Evolutionary conservation across 352 stramenopile species (phyloP).

Genomic region (Globisporangium abappressorium): DNA sequence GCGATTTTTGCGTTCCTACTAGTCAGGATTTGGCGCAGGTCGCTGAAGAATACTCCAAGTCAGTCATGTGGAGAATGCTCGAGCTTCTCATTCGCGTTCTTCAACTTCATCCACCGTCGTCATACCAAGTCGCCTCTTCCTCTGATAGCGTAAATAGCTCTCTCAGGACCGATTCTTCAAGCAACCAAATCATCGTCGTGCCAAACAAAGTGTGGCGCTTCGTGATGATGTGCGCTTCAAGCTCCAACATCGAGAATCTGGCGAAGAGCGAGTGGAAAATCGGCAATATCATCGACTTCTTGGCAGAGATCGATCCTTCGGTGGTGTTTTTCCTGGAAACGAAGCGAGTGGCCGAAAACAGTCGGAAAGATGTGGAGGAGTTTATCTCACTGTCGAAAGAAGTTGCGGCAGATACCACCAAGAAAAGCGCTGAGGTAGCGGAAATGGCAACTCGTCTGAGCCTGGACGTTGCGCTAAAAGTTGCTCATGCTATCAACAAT

Average conservation of each 20-base stretch:
- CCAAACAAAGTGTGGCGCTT: slow-evolving; percentile 37
- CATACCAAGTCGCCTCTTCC: slow-evolving; percentile 22
- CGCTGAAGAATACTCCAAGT: not conserved
- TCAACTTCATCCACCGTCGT: slow-evolving; percentile 28
- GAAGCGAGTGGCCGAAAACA: slow-evolving; percentile 24
- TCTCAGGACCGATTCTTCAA: not conserved
- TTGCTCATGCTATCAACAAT: slow-evolving; percentile 19
- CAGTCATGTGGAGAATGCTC: slow-evolving; percentile 18
- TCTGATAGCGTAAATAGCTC: not conserved
- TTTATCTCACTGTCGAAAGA: slow-evolving; percentile 31
- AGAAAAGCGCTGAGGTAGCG: slow-evolving; percentile 7
- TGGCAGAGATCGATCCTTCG: slow-evolving; percentile 15
- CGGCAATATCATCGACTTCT: slow-evolving; percentile 26
- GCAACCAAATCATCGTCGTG: slow-evolving; percentile 22
- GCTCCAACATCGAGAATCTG: slow-evolving; percentile 22
- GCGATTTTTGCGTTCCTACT: slow-evolving; percentile 28
- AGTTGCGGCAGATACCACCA: slow-evolving; percentile 12
- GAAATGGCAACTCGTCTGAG: slow-evolving; percentile 20
- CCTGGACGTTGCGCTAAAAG: slow-evolving; percentile 27
- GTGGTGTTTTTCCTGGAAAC: slow-evolving; percentile 21
- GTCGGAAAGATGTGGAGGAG: slow-evolving; percentile 21
- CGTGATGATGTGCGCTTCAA: slow-evolving; percentile 33
- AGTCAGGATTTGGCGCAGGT: slow-evolving; percentile 1
- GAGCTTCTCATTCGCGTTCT: slow-evolving; percentile 42
- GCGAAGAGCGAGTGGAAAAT: slow-evolving; percentile 34